Conservation (phyloP, 495 filamentous ascomycete genomes). For the Hyaloscypha hepaticicola region DNA sequence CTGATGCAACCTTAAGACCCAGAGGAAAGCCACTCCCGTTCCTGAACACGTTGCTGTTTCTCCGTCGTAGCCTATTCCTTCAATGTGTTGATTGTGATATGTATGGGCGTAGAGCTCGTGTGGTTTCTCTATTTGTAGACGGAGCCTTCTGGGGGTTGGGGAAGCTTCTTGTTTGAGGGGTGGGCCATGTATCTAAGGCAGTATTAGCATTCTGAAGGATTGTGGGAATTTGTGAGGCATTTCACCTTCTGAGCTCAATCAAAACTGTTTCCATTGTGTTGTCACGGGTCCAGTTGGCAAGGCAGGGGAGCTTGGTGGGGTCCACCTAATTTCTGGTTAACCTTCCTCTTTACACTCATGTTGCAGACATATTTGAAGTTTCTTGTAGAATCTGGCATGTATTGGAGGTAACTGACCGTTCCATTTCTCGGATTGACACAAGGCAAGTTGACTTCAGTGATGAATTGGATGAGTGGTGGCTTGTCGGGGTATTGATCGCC, state of each 20-base stretch:
- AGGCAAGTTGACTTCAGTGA: constrained; percentile 91
- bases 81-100: background rate
- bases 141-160: constrained; percentile 87
- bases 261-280: constrained; percentile 93
- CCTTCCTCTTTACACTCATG: background rate
- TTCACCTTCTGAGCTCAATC: constrained; percentile 77
- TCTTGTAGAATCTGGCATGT: background rate
- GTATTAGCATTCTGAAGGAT: background rate
- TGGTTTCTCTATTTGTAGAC: constrained; percentile 49
- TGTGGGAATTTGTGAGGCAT: background rate
- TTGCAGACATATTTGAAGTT: background rate
- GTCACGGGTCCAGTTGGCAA: constrained; percentile 84
- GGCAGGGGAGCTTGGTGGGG: constrained; percentile 73
- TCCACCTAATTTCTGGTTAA: constrained; percentile 62
- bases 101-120: background rate
- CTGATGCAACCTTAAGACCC: constrained; percentile 29
- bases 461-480: constrained; percentile 86
- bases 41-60: background rate
- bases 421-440: constrained; percentile 81
- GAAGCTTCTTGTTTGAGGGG: constrained; percentile 88
- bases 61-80: background rate
- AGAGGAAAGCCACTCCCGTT: constrained; percentile 5
- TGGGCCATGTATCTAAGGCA: constrained; percentile 84
- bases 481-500: constrained; percentile 84
- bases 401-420: constrained; percentile 47